phyloP scores from a whole-genome alignment of 192 early-diverging fungal genomes.

The Kappamyces sp. region DNA sequence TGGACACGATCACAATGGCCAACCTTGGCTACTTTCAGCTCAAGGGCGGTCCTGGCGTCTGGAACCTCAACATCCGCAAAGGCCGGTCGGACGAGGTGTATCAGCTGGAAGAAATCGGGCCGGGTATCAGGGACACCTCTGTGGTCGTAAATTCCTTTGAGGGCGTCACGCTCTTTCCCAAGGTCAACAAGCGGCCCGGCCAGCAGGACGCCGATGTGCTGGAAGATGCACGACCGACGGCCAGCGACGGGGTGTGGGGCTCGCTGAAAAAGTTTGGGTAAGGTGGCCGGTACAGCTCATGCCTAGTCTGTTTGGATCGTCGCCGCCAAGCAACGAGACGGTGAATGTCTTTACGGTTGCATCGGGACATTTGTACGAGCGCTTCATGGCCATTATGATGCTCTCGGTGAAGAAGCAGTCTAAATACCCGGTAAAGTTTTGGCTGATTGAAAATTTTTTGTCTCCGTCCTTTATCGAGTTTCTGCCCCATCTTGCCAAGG shows the following conservation, averaged over 20 bases:
- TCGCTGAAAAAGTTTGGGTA: no score
- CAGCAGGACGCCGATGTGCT: slow-evolving; percentile 74
- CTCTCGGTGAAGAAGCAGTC: slow-evolving; percentile 84
- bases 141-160: slow-evolving; percentile 74
- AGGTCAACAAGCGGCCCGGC: slow-evolving; percentile 72
- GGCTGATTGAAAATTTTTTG: slow-evolving; percentile 97
- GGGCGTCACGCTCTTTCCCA: slow-evolving; percentile 75
- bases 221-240: slow-evolving; percentile 22
- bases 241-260: no score
- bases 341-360: slow-evolving; percentile 99
- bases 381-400: slow-evolving; percentile 97
- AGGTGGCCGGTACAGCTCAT: neutral
- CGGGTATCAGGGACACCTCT: neutral
- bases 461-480: slow-evolving; percentile 95
- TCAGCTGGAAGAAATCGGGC: slow-evolving; percentile 57
- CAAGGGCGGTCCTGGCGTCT: slow-evolving; percentile 87
- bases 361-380: slow-evolving; percentile 96
- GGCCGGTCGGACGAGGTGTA: slow-evolving; percentile 81
- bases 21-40: slow-evolving; percentile 97
- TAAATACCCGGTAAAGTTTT: slow-evolving; percentile 89
- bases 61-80: slow-evolving; percentile 70
- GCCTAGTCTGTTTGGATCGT: slow-evolving; percentile 11
- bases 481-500: slow-evolving; percentile 79
- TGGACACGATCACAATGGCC: slow-evolving; percentile 98
- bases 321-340: slow-evolving; percentile 27